phyloP scores from a whole-genome alignment of 345 rosid genomes.

The Gossypium raimondii region DNA sequence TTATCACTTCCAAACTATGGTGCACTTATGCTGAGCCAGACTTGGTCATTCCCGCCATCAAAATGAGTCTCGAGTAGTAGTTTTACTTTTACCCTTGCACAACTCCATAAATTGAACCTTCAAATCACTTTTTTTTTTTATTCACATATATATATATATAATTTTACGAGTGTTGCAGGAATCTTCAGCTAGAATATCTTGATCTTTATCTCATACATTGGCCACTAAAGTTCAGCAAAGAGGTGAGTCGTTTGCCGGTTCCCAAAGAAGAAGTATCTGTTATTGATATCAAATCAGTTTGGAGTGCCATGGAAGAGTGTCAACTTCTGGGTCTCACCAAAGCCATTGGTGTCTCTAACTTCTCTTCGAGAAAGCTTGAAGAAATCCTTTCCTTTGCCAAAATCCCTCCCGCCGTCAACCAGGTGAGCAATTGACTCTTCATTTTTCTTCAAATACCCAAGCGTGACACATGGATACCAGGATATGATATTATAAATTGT shows the following conservation, averaged over 20 bases:
- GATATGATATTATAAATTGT: background rate
- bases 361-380: conserved; percentile 28
- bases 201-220: conserved; percentile 42
- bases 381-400: conserved; percentile 23
- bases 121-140: no score
- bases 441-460: background rate
- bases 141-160: background rate
- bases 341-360: conserved; percentile 41
- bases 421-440: background rate
- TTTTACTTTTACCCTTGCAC: background rate
- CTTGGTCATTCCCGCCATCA: conserved; percentile 4
- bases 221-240: conserved; percentile 31
- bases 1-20: conserved; percentile 15
- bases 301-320: conserved; percentile 39
- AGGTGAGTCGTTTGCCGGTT: background rate
- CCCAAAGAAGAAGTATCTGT: conserved; percentile 18
- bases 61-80: conserved; percentile 6
- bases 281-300: conserved; percentile 27
- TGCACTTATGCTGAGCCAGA: conserved; percentile 10
- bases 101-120: background rate
- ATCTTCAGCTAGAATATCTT: conserved; percentile 32
- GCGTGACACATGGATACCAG: background rate
- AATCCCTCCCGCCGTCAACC: conserved; percentile 31
- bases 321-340: conserved; percentile 21
- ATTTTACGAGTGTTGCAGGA: conserved; percentile 23